Evolutionary conservation across 345 rosid species (phyloP).

Genomic region (Angophora floribunda): DNA sequence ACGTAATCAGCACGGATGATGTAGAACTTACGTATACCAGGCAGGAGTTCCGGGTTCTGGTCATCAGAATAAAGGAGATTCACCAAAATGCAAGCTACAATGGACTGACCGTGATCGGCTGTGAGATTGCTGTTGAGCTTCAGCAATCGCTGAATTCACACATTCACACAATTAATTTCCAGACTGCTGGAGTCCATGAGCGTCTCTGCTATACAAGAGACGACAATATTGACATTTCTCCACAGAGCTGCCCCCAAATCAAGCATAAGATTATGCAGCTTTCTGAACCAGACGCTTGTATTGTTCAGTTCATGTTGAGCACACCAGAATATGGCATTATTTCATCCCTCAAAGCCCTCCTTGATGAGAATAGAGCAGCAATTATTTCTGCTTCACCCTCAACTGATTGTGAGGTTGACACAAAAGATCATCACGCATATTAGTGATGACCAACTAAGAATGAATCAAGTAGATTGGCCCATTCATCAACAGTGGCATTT

Average conservation of each 20-base stretch:
- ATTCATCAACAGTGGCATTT: not conserved
- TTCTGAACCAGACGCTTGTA: not conserved
- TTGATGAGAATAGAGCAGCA: not conserved
- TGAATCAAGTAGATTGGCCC: not conserved
- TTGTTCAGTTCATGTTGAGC: not conserved
- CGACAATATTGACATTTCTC: not conserved
- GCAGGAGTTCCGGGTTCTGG: not conserved
- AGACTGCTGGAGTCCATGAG: not conserved
- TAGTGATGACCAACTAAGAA: not conserved
- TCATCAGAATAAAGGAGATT: not conserved
- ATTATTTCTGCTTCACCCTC: not conserved
- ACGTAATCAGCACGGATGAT: not conserved
- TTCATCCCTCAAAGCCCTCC: not conserved
- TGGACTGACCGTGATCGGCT: not conserved
- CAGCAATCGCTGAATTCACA: not conserved
- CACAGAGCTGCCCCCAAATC: not conserved
- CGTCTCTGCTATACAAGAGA: not conserved
- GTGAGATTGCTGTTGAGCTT: not conserved
- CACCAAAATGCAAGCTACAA: not conserved
- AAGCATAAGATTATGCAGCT: not conserved
- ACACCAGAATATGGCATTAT: not conserved
- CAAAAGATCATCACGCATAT: not conserved
- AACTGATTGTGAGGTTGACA: not conserved
- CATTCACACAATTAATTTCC: not conserved
- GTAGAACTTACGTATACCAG: not conserved